These are phyloP conservation scores for Colletotrichum truncatum DNA, from an alignment of 2,329 filamentous ascomycete genomes.

Conservation along the genomic window DNA sequence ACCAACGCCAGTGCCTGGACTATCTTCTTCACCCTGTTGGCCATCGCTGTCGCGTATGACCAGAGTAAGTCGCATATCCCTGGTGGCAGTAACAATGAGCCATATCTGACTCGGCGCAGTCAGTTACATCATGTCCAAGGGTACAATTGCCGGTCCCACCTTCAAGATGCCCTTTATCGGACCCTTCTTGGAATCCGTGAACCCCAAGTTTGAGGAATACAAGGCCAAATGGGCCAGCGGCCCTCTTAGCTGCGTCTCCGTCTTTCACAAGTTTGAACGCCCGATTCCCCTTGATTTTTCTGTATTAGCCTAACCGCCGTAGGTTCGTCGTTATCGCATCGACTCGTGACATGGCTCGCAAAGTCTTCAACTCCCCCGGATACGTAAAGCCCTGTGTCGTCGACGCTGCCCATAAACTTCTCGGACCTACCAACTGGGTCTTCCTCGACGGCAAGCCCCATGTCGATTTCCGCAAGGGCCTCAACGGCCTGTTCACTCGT, in stretches of 20 bases:
- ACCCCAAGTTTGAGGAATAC: conserved; percentile 93
- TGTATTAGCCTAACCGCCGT: conserved; percentile 19
- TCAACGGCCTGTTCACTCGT: conserved; percentile 94
- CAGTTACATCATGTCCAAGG: conserved; percentile 79
- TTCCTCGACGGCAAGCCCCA: conserved; percentile 96
- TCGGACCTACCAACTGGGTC: conserved; percentile 94
- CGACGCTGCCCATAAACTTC: conserved; percentile 91
- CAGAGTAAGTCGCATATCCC: conserved; percentile 72
- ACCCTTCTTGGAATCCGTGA: conserved; percentile 91
- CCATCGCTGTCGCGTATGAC: conserved; percentile 83
- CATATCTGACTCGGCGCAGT: conserved; percentile 57
- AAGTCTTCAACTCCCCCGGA: conserved; percentile 92
- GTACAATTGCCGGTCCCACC: conserved; percentile 76
- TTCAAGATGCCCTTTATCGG: conserved; percentile 90
- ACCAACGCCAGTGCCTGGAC: conserved; percentile 66
- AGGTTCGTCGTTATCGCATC: conserved; percentile 98
- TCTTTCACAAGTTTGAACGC: conserved; percentile 86
- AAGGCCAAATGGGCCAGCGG: conserved; percentile 92
- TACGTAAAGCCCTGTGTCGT: conserved; percentile 98
- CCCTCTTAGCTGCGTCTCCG: conserved; percentile 93
- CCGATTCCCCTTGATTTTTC: neutral
- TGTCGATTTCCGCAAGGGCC: conserved; percentile 95
- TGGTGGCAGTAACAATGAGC: neutral
- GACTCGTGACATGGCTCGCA: conserved; percentile 92
- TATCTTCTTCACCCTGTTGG: conserved; percentile 74